Percentiles rank a stretch among this genome's conserved stretches.
phyloP scores from a whole-genome alignment of 1,284 basidiomycete species.

The Sporisorium exsertum region DNA sequence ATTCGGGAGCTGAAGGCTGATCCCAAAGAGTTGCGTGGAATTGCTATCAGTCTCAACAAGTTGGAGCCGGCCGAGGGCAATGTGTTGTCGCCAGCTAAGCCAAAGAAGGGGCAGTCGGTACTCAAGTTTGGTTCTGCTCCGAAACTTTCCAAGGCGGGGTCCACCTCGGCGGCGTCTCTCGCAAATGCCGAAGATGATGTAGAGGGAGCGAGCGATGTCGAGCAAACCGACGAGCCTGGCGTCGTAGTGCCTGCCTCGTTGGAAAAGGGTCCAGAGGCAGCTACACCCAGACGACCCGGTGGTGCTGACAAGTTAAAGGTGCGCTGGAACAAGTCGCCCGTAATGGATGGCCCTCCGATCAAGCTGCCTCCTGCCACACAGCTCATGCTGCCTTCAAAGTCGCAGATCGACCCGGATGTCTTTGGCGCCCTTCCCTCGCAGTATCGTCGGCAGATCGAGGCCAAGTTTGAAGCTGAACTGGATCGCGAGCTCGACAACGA shows the following conservation, averaged over 20 bases:
- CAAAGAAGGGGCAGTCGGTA: conserved; percentile 34
- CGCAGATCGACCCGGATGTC: conserved; percentile 57
- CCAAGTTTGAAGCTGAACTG: conserved; percentile 19
- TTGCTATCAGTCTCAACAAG: conserved; percentile 92
- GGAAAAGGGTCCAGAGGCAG: conserved; percentile 37
- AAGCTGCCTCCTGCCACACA: conserved; percentile 37
- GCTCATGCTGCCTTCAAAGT: conserved; percentile 57
- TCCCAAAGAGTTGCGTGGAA: conserved; percentile 87
- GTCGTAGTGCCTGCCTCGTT: conserved; percentile 23
- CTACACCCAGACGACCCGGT: conserved; percentile 24
- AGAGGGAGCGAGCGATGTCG: conserved; percentile 17
- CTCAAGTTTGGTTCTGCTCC: conserved; percentile 23
- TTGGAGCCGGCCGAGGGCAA: conserved; percentile 72
- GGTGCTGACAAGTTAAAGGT: background rate
- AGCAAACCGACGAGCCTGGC: conserved; percentile 33
- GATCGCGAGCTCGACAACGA: background rate
- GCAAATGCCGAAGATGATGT: conserved; percentile 12
- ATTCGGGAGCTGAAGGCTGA: conserved; percentile 81
- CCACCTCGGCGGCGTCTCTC: too few species aligned
- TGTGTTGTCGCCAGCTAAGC: conserved; percentile 26
- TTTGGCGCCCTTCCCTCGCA: conserved; percentile 48
- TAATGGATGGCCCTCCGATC: background rate
- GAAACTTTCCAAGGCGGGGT: background rate
- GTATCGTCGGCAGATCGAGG: conserved; percentile 54
- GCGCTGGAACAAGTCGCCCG: background rate